These are phyloP conservation scores for Chlamydomonas applanata DNA, from an alignment of 139 green algal genomes.

Conservation along the genomic window DNA sequence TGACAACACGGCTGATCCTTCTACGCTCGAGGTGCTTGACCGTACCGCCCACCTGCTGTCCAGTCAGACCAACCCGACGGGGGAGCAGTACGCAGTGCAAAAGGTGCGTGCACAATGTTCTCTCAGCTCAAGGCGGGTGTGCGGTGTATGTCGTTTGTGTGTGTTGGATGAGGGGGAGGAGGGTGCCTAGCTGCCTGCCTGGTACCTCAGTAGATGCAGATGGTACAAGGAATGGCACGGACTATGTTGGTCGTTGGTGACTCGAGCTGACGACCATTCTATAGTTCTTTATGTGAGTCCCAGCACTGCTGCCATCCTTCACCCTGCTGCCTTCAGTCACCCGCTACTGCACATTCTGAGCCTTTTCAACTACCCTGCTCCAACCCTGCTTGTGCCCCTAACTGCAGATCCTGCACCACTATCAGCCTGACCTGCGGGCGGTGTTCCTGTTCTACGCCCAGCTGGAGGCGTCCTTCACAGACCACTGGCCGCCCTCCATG, in stretches of 20 bases:
- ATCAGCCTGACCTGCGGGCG: conserved; percentile 46
- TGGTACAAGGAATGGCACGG: too few relatives aligned
- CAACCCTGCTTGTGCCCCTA: neutral
- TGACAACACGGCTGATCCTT: conserved; percentile 30
- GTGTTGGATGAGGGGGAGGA: too few relatives aligned
- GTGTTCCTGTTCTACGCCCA: conserved; percentile 67
- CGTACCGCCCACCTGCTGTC: conserved; percentile 37
- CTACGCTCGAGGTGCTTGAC: conserved; percentile 30
- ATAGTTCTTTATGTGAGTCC: too few relatives aligned
- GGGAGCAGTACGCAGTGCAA: conserved; percentile 54
- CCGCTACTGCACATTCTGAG: too few relatives aligned
- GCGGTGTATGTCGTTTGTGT: too few relatives aligned
- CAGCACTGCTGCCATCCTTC: too few relatives aligned
- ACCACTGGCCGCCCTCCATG: conserved; percentile 55
- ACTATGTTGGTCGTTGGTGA: too few relatives aligned
- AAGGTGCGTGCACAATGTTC: conserved; percentile 43
- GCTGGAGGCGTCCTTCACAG: conserved; percentile 40
- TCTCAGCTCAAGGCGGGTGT: too few relatives aligned
- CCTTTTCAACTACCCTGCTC: too few relatives aligned
- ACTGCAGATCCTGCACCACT: conserved; percentile 38
- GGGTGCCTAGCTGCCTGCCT: too few relatives aligned
- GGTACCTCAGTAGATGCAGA: too few relatives aligned
- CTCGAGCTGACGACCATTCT: too few relatives aligned
- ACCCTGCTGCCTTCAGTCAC: neutral
- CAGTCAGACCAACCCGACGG: conserved; percentile 40